Base-by-base conservation (phyloP, 2,329 filamentous ascomycete genomes). In the Elsinoe perseae region DNA sequence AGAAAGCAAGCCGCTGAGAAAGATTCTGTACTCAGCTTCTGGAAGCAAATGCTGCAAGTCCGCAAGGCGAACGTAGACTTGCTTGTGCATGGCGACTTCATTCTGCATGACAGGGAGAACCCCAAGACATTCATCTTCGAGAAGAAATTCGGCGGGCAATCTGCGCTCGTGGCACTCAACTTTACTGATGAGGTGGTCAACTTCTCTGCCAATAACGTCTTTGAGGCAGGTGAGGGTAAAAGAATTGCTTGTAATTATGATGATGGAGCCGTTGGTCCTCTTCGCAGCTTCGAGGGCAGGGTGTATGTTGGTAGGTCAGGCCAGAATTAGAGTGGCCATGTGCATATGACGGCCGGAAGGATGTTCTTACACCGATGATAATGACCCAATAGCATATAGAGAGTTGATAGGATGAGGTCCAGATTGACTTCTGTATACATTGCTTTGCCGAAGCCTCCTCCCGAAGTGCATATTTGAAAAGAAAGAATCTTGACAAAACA, bases 21-120 rank as follows among this genome's bases (percentile, higher is more conserved):
- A 1, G 64, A 72, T 14, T 83, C 79, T 6, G 76, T 83, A 18
- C 80, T 84, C 64, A 70, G 75, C 58, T 85, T 81, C 67, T 90
- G 84, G 77, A 76, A 78, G 40, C 68, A 69, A 0, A 76, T 84
- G 55, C 72, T 88, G n/a, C 64, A 57, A 30, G 25, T 60, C 18
- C 42, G 86, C 59, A 86, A 86, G 64, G 68, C 77, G 44, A 73
- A 81, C 63, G 75, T 75, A 43, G 79, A 86, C 59, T 65, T 86
- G 1, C 82, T 89, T 57, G 79, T 87, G 2, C 87, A 87, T 62
- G 85, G 85, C 0, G 73, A 80, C 55, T 87, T 86, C 59, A 73
- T 76, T 50, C 62, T 79, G 21, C 66, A 85, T 1, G 77, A 80
- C 0, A 67, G 72, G 0, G 72, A 81, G 3, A 77, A 81, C 28